Base-by-base conservation (phyloP, 2,329 filamentous ascomycete species). In the Penicillium fuscoglaucum region DNA sequence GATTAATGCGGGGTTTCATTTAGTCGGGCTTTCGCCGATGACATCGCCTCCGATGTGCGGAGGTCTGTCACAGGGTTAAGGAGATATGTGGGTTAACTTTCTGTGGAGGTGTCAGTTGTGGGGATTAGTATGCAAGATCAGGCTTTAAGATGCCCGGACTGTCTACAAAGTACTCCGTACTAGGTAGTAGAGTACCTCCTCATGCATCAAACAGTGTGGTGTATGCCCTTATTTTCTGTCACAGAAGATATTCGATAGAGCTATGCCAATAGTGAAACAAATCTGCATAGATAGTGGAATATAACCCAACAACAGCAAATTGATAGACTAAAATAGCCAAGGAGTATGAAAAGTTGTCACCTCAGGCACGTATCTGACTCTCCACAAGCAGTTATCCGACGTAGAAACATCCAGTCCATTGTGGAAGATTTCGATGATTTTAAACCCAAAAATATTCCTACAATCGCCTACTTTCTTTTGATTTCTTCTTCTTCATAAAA, bases 1-100 rank as follows among this genome's bases (percentile, higher is more conserved):
- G 49, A 61, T 24, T 45, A 48, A 61, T 70, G 67, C 67, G 67
- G 68, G 67, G 67, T 66, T 65, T 8, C 6, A 9, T 9, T 19
- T 47, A 19, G 46, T 62, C 65, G 64, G 66, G 48, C 43, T 47
- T 62, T 57, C 43, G 41, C 61, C 62, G 65, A 59, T 55, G 19
- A 24, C 28, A 35, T 49, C 12, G n/a, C 33, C 26, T 61, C 52
- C 37, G 56, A 46, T 40, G 37, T 48, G 31, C 43, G 45, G 49
- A 50, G 46, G 3, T 40, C 15, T 31, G 24, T n/a, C 15, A 8
- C 19, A 13, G 19, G 29, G 13, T 8, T 21, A 33, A 24, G 19
- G 29, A 13, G 28, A 4, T 5, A 40, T 39, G 19, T 12, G 17
- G 2, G 8, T 29, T 12, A 28, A 10, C 13, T 6, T 35, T 35